Base-by-base conservation (phyloP, 2,329 filamentous ascomycete species). In the Talaromyces sp. region DNA sequence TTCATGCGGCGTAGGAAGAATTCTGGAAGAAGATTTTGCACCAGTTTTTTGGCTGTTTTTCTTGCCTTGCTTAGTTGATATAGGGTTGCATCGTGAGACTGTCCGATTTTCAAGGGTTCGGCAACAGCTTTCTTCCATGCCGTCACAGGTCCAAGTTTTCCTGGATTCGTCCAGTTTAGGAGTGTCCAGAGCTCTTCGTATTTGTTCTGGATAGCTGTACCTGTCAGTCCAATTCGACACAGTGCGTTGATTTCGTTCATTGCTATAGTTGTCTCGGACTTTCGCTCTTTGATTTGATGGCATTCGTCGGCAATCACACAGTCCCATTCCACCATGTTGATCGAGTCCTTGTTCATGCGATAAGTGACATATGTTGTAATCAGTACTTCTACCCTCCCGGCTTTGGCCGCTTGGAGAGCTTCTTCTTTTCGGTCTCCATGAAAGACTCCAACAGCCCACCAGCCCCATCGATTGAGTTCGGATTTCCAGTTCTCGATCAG, bases 141-240 rank as follows among this genome's bases (percentile, higher is more conserved):
- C 5, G 83, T 78, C 10, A 89, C 75, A 0, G 86, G 84, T 0
- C 87, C 86, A 64, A 89, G 82, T 43, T 74, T 76, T 0, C 92
- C 93, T 0, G 94, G 94, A 66, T 95, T 94, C 0, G 92, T 92
- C 94, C 94, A 99, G 71, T 99, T 96, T 2, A 99, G 80, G 0
- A 99, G 80, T 0, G 92, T 95, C 93, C 93, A 99, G 0, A 99
- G 82, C 73, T 99, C 94, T 70, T 97, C 91, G 72, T 99, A 99
- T 65, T 91, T 94, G 74, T 99, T 99, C 71, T 99, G 94, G 51
- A 99, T 97, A 0, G 93, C 93, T 0, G 94, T 99, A 1, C 94
- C 94, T 0, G 92, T 97, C 9, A 99, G 80, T 0, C 94, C 94
- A 62, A 99, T 92, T 35, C 94, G 85, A 70, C 94, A 97, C 2